Evolutionary conservation across 1,139 yeast species (phyloP).

Genomic region (Yamadazyma friedrichii): DNA sequence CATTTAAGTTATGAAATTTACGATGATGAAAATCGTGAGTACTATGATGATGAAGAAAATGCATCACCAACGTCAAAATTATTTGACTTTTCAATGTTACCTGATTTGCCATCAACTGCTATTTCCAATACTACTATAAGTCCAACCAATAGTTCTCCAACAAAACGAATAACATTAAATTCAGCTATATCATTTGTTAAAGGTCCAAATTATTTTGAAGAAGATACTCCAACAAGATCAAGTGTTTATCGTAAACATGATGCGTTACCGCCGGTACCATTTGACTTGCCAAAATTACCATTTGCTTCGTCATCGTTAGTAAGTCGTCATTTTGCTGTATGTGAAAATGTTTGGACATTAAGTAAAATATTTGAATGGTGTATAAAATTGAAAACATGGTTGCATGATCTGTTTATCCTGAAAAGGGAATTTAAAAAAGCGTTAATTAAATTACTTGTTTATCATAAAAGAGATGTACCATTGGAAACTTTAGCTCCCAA

Average conservation of each 20-base stretch:
- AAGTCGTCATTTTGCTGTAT: constrained; percentile 45
- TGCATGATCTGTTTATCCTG: constrained; percentile 50
- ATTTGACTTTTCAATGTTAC: constrained; percentile 42
- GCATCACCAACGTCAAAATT: constrained; percentile 27
- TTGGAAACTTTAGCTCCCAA: constrained; percentile 56
- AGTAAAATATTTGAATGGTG: constrained; percentile 48
- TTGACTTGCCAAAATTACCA: constrained; percentile 57
- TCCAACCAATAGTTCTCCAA: constrained; percentile 14
- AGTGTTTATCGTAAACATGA: constrained; percentile 19
- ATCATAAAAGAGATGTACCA: constrained; percentile 50
- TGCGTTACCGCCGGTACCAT: constrained; percentile 50
- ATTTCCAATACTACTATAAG: constrained; percentile 10
- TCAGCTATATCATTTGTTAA: constrained; percentile 22
- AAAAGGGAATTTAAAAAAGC: constrained; percentile 52
- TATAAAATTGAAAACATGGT: constrained; percentile 50
- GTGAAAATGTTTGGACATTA: constrained; percentile 39
- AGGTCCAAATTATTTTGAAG: constrained; percentile 13
- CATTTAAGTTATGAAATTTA: constrained; percentile 1
- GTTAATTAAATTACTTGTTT: constrained; percentile 50
- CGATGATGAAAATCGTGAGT: constrained; percentile 5
- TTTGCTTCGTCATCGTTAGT: constrained; percentile 51
- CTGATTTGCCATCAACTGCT: constrained; percentile 30
- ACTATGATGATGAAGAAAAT: constrained; percentile 13
- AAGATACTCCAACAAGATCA: constrained; percentile 8
- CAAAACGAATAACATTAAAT: constrained; percentile 19